Evolutionary conservation across 306 rosid species (phyloP).

Genomic region (Cyamopsis tetragonoloba): DNA sequence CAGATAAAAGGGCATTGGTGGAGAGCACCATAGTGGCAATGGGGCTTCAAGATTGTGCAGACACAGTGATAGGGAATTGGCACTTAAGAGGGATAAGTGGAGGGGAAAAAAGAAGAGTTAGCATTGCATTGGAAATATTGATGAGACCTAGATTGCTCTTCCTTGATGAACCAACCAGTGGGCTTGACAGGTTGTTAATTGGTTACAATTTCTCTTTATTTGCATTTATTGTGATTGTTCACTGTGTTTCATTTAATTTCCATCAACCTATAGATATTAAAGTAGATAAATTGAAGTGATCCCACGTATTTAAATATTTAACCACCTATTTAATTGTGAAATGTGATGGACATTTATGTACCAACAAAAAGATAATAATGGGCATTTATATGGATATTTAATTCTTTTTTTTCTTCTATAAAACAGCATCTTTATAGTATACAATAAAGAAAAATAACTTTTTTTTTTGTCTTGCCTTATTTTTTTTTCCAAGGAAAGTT

Average conservation of each 20-base stretch:
- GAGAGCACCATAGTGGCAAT: slow-evolving; percentile 90
- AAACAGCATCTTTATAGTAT: no score
- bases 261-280: no score
- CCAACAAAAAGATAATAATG: not conserved
- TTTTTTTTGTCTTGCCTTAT: no score
- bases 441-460: no score
- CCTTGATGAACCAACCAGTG: slow-evolving; percentile 98
- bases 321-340: not conserved
- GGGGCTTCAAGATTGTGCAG: slow-evolving; percentile 98
- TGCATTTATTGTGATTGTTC: slow-evolving; percentile 27
- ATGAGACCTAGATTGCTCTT: slow-evolving; percentile 89
- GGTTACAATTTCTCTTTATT: slow-evolving; percentile 16
- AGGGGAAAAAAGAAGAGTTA: slow-evolving; percentile 92
- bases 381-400: no score
- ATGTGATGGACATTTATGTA: not conserved
- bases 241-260: not conserved
- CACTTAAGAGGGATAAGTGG: slow-evolving; percentile 97
- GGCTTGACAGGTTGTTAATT: slow-evolving; percentile 82
- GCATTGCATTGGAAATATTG: slow-evolving; percentile 90
- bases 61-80: slow-evolving; percentile 94
- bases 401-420: no score
- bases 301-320: not conserved
- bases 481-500: no score
- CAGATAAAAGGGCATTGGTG: slow-evolving; percentile 64
- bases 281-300: not conserved